Evolutionary conservation across 2,329 filamentous ascomycete species (phyloP).

Genomic region (Trichoderma sp.): DNA sequence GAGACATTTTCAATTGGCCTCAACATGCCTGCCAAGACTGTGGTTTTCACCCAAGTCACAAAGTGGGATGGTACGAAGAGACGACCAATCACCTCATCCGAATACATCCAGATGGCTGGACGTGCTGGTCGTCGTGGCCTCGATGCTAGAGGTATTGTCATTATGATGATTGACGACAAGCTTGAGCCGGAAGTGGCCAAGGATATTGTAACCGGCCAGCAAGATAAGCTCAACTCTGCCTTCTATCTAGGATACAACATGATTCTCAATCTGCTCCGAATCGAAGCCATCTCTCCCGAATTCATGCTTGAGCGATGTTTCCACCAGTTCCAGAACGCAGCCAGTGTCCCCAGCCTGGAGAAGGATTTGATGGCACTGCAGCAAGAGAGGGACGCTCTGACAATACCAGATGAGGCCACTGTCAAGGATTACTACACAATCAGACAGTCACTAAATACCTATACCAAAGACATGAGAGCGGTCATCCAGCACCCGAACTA

Average conservation of each 20-base stretch:
- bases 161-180: slow-evolving; percentile 98
- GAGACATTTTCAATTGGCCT: slow-evolving; percentile 98
- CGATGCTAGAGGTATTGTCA: slow-evolving; percentile 95
- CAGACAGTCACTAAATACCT: slow-evolving; percentile 76
- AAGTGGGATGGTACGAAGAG: slow-evolving; percentile 85
- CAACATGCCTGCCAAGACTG: slow-evolving; percentile 99
- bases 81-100: slow-evolving; percentile 85
- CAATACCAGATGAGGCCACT: slow-evolving; percentile 79
- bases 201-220: slow-evolving; percentile 91
- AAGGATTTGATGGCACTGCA: slow-evolving; percentile 78
- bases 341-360: slow-evolving; percentile 79
- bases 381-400: slow-evolving; percentile 66
- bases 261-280: slow-evolving; percentile 92
- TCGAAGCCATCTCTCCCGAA: slow-evolving; percentile 98
- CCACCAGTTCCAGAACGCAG: slow-evolving; percentile 95
- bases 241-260: slow-evolving; percentile 99
- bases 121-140: slow-evolving; percentile 95
- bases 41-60: slow-evolving; percentile 95
- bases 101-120: slow-evolving; percentile 99
- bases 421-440: slow-evolving; percentile 95
- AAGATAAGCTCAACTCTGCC: slow-evolving; percentile 95
- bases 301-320: slow-evolving; percentile 99
- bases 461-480: slow-evolving; percentile 82
- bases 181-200: slow-evolving; percentile 94
- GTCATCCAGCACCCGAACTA: slow-evolving; percentile 92